Evolutionary conservation across 2,329 filamentous ascomycete genomes (phyloP).

Genomic region (Apiospora sp.): DNA sequence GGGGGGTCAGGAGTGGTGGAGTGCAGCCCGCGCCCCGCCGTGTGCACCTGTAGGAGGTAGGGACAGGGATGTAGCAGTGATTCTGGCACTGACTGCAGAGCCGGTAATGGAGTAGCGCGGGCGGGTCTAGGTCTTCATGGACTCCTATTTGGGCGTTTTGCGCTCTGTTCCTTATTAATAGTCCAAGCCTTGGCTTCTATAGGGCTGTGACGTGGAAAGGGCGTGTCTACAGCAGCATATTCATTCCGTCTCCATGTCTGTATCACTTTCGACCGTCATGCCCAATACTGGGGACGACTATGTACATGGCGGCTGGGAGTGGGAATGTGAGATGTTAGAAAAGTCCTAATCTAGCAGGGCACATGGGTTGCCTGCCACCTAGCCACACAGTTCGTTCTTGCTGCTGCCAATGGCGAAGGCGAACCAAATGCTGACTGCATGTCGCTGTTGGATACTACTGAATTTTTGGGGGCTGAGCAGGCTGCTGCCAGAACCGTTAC

Average conservation of each 20-base stretch:
- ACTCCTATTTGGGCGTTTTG: slow-evolving; percentile 19
- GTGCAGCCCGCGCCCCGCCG: slow-evolving; percentile 13
- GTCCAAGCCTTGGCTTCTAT: slow-evolving; percentile 12
- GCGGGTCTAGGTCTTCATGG: slow-evolving; percentile 9
- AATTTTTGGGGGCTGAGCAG: slow-evolving; percentile 11
- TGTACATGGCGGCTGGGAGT: too few species aligned
- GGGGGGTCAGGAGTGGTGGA: slow-evolving; percentile 18
- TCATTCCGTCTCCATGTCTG: not conserved
- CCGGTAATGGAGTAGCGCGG: slow-evolving; percentile 7
- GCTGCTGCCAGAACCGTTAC: slow-evolving; percentile 3
- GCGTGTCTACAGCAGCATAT: not conserved
- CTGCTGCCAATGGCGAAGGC: slow-evolving; percentile 1
- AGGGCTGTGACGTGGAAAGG: slow-evolving; percentile 19
- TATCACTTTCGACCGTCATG: not conserved
- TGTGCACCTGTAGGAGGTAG: not conserved
- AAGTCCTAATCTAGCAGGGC: not conserved
- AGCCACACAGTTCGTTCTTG: not conserved
- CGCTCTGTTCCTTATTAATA: not conserved
- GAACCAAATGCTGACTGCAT: slow-evolving; percentile 19
- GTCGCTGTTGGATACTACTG: not conserved
- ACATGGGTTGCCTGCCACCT: not conserved
- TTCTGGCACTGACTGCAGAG: not conserved
- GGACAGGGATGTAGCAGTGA: slow-evolving; percentile 19
- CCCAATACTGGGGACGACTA: not conserved
- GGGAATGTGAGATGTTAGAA: not conserved